Evolutionary conservation across 805 yeast genomes (phyloP).

Genomic region (Myxozyma udenii): DNA sequence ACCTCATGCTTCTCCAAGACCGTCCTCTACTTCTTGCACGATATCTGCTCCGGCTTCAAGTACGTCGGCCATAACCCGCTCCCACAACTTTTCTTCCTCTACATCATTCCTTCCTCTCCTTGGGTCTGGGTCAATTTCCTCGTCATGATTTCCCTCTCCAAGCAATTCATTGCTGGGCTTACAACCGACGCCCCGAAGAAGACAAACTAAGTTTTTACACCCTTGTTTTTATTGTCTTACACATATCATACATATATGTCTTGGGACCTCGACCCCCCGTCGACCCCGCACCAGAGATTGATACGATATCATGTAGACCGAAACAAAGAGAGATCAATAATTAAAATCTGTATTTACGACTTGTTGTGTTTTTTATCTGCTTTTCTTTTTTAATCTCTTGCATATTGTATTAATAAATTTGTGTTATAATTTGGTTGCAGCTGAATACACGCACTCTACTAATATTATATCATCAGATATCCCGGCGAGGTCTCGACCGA

Average conservation of each 20-base stretch:
- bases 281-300: not conserved
- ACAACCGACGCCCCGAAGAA: constrained; percentile 15
- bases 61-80: constrained; percentile 28
- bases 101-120: constrained; percentile 20
- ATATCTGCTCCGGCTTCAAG: constrained; percentile 22
- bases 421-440: too few relatives aligned
- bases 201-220: constrained; percentile 7
- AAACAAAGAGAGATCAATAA: too few relatives aligned
- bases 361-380: not conserved
- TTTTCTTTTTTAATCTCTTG: too few relatives aligned
- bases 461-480: too few relatives aligned
- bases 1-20: constrained; percentile 28
- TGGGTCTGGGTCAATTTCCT: constrained; percentile 18
- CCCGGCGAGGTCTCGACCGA: too few relatives aligned
- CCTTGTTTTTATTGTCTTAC: not conserved
- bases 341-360: not conserved
- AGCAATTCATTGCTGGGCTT: constrained; percentile 7
- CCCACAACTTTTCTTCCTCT: constrained; percentile 6
- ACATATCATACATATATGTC: not conserved
- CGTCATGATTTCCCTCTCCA: constrained; percentile 9
- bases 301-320: too few relatives aligned
- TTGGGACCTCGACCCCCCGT: not conserved
- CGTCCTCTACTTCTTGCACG: constrained; percentile 21
- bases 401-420: too few relatives aligned
- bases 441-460: too few relatives aligned